These are phyloP conservation scores for Populus nigra DNA, from an alignment of 345 rosid genomes.

Conservation along the genomic window DNA sequence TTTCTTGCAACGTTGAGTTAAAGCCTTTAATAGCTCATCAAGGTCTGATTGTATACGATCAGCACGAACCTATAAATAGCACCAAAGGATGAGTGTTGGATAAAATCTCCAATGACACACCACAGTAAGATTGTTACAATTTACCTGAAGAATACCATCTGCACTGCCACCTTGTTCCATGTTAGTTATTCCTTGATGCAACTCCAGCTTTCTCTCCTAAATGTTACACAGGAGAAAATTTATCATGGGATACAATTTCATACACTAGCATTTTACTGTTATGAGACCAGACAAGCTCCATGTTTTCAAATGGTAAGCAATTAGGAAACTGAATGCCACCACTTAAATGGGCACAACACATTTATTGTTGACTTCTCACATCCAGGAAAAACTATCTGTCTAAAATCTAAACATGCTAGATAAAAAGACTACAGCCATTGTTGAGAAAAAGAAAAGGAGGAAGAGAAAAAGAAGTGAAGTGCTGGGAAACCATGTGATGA, in stretches of 20 bases:
- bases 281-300: not conserved
- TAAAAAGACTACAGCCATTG: not conserved
- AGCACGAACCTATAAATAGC: conserved; percentile 73
- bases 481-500: not conserved
- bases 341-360: too few species aligned
- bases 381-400: too few species aligned
- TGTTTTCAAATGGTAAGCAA: not conserved
- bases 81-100: conserved; percentile 16
- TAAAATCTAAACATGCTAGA: not conserved
- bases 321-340: too few species aligned
- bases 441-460: not conserved
- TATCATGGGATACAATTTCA: not conserved
- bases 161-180: conserved; percentile 94
- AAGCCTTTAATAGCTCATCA: conserved; percentile 80
- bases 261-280: not conserved
- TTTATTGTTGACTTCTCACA: too few species aligned
- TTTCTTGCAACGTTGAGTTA: conserved; percentile 78
- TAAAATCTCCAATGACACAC: conserved; percentile 10
- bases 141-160: conserved; percentile 96
- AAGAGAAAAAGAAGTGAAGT: too few species aligned
- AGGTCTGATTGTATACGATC: conserved; percentile 95
- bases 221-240: conserved; percentile 1
- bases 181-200: conserved; percentile 83
- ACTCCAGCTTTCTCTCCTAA: conserved; percentile 77
- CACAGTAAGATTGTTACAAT: conserved; percentile 13